These are phyloP conservation scores for Penicillium decumbens DNA, from an alignment of 2,329 filamentous ascomycete genomes.

Conservation along the genomic window DNA sequence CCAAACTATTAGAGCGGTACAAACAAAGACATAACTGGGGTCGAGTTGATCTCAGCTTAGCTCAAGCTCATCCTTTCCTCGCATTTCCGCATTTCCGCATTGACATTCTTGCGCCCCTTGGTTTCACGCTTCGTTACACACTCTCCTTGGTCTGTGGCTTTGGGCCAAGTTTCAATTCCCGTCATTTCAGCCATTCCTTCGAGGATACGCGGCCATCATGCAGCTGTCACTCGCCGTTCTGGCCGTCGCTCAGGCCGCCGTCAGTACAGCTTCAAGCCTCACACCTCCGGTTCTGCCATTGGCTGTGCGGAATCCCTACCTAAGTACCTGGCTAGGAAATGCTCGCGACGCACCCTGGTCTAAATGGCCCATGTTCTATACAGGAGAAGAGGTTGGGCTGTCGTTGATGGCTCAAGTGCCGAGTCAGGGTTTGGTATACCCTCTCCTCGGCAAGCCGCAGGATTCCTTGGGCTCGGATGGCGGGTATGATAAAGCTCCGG, in stretches of 20 bases:
- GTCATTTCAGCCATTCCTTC: slow-evolving; percentile 4
- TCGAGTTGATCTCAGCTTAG: slow-evolving; percentile 8
- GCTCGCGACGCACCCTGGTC: slow-evolving; percentile 73
- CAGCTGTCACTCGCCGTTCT: slow-evolving; percentile 31
- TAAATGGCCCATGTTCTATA: slow-evolving; percentile 83
- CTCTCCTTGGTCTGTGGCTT: slow-evolving; percentile 4
- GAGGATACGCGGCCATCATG: slow-evolving; percentile 23
- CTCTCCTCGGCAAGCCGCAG: slow-evolving; percentile 61
- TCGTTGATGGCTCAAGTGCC: slow-evolving; percentile 60
- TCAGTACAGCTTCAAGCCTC: slow-evolving; percentile 49
- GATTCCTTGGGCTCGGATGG: slow-evolving; percentile 51
- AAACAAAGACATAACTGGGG: neutral
- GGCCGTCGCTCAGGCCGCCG: slow-evolving; percentile 40
- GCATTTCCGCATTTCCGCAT: slow-evolving; percentile 13
- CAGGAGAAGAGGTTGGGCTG: slow-evolving; percentile 63
- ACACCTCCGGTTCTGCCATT: slow-evolving; percentile 65
- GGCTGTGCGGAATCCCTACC: slow-evolving; percentile 70
- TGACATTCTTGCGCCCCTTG: slow-evolving; percentile 7
- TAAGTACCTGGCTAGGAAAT: slow-evolving; percentile 69
- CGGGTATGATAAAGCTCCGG: slow-evolving; percentile 31
- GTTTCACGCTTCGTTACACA: slow-evolving; percentile 9
- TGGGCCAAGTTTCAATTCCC: neutral
- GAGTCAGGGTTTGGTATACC: slow-evolving; percentile 57
- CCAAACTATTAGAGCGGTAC: neutral
- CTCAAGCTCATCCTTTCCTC: slow-evolving; percentile 6